A percentile compares a stretch with the other conserved stretches of the same genome.
Conservation (phyloP, 306 rosid species). For the Morella rubra region DNA sequence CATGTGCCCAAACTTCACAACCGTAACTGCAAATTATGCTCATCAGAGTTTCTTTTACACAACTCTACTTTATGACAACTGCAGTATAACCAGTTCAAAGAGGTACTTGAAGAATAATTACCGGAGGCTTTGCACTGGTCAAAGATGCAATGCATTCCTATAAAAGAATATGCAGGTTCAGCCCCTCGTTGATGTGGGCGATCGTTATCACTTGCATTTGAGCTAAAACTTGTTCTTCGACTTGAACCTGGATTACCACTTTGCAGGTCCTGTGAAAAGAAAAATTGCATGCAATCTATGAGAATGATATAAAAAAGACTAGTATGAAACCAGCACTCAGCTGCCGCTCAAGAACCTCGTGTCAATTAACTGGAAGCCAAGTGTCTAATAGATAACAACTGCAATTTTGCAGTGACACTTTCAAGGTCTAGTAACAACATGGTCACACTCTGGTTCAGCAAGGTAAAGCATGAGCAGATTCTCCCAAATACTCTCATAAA, state of each 20-base stretch:
- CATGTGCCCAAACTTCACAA: conserved; percentile 96
- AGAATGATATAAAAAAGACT: background rate
- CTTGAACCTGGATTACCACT: conserved; percentile 55
- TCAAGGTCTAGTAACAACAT: background rate
- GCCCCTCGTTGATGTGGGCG: conserved; percentile 47
- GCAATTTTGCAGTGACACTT: background rate
- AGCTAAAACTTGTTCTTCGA: conserved; percentile 76
- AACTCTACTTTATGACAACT: conserved; percentile 18
- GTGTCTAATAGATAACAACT: background rate
- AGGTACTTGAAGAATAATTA: conserved; percentile 34
- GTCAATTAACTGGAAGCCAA: background rate
- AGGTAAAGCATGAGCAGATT: background rate
- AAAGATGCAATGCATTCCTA: conserved; percentile 96
- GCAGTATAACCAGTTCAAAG: conserved; percentile 13
- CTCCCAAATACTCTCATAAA: background rate
- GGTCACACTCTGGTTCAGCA: background rate
- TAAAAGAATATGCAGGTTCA: conserved; percentile 89
- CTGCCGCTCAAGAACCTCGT: background rate
- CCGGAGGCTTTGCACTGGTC: conserved; percentile 94
- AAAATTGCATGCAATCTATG: conserved; percentile 7
- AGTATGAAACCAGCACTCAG: background rate
- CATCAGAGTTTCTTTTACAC: conserved; percentile 34
- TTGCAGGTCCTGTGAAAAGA: conserved; percentile 56
- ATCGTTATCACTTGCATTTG: conserved; percentile 69
- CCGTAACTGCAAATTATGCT: conserved; percentile 65